Base-by-base conservation (phyloP, 2,329 filamentous ascomycete genomes). In the Exserohilum rostratum region DNA sequence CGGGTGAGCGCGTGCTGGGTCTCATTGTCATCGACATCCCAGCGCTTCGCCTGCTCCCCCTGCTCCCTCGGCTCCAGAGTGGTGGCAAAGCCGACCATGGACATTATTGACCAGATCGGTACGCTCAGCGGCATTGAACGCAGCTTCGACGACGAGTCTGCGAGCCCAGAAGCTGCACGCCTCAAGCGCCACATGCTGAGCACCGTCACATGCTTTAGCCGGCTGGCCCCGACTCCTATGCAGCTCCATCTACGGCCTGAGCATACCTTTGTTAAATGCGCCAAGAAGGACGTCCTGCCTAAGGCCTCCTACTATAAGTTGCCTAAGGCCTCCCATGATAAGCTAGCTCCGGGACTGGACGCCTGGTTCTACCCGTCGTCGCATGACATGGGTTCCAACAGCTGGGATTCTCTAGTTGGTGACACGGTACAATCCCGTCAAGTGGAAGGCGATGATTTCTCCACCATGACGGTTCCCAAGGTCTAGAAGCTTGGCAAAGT, bases 321-420 rank as follows among this genome's bases (percentile, higher is more conserved):
- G 44, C 44, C 44, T 35, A n/a, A n/a, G n/a, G n/a, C n/a, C n/a
- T n/a, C n/a, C n/a, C n/a, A n/a, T n/a, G n/a, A n/a, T n/a, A n/a
- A n/a, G n/a, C n/a, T n/a, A n/a, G n/a, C n/a, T n/a, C 10, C 33
- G 13, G 33, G 44, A 10, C 31, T 35, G 30, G 44, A 47, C 30
- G 33, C 44, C 37, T 35, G 44, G 30, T 47, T 35, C 30, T 47
- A 47, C 7, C 30, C 44, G 15, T 37, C 15, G 15, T 20, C 30
- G 5, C 30, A 34, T 45, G 44, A 47, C 44, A 22, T 37, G 30
- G 44, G 44, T 29, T 31, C 44, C 33, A 38, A 35, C 33, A 31
- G 44, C 44, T 47, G 44, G 44, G 44, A 47, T 38, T 15, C 30
- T 38, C 44, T 47, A 20, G 31, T 47, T 35, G 44, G 30, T 15